Evolutionary conservation across 805 yeast genomes (phyloP), one percentile per base, ranked within the genome.

Genomic region (Hanseniaspora vineae): DNA sequence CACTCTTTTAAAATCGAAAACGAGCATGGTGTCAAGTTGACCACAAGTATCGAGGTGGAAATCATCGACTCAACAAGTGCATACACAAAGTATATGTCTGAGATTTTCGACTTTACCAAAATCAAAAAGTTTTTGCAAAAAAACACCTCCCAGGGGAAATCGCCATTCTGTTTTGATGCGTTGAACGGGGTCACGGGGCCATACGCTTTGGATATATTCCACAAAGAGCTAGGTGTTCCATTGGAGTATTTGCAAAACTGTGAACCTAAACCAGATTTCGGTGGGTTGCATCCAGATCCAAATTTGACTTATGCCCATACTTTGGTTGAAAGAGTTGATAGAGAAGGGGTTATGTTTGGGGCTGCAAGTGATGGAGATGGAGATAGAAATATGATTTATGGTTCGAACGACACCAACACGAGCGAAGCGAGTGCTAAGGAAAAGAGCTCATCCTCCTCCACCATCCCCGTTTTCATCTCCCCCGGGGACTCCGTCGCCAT

Each of bases 331-430:
- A 75, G 75, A 53, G 98, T 90, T n/a, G 97, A 92, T 60, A 61
- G 66, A 18, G 84, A 84, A 50, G 68, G 78, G 50, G 84, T 89
- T 54, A 84, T 90, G 8, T 90, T 90, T 63, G 98, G 98, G 53
- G 97, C 97, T 37, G 97, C 97, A 9, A 84, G 95, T n/a, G 98
- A 87, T 62, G 98, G 98, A 66, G 98, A 90, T 58, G 98, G 98
- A 65, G 98, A 90, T 64, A 80, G 98, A 69, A 90, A 90, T 66
- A 90, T 90, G 98, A 90, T 90, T 59, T 92, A 92, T 65, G 98
- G 98, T n/a, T n/a, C n/a, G n/a, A n/a, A n/a, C n/a, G n/a, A n/a
- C n/a, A n/a, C n/a, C 51, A 87, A 86, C 39, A 83, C 83, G 44
- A 42, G 31, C 20, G 45, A 44, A 35, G 44, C 44, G 40, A 44